Evolutionary conservation across 768 basidiomycete genomes (phyloP).

Genomic region (Myochromella boudieri): DNA sequence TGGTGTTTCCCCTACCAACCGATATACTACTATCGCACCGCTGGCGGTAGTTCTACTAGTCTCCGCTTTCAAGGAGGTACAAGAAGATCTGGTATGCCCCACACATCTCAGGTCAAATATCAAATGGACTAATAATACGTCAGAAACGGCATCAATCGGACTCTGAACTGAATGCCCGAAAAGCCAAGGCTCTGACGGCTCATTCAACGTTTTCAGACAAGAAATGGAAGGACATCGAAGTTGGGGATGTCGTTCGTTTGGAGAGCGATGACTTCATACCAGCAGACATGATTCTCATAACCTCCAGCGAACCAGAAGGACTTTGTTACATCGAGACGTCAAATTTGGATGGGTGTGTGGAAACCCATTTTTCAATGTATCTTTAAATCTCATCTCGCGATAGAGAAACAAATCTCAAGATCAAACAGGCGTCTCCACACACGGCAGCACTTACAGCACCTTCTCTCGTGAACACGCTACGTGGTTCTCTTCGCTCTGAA

Average conservation of each 20-base stretch:
- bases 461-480: constrained; percentile 64
- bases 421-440: constrained; percentile 90
- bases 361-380: not conserved
- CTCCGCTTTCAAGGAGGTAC: constrained; percentile 92
- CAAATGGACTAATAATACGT: constrained; percentile 15
- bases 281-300: constrained; percentile 86
- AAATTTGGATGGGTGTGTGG: constrained; percentile 88
- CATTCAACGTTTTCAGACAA: constrained; percentile 65
- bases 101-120: not conserved
- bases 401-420: constrained; percentile 98
- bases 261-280: constrained; percentile 95
- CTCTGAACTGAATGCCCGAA: constrained; percentile 82
- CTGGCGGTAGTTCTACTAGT: constrained; percentile 86
- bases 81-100: constrained; percentile 84
- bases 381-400: constrained; percentile 3
- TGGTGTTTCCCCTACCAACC: constrained; percentile 93
- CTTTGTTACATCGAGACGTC: constrained; percentile 97
- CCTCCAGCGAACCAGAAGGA: constrained; percentile 94
- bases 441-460: constrained; percentile 81
- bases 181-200: constrained; percentile 69
- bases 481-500: constrained; percentile 88
- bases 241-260: constrained; percentile 90
- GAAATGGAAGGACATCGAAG: constrained; percentile 87
- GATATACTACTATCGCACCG: constrained; percentile 92
- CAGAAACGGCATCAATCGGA: constrained; percentile 98